Conservation (phyloP, 768 basidiomycete species). For the Pleurotus salmoneostramineus region DNA sequence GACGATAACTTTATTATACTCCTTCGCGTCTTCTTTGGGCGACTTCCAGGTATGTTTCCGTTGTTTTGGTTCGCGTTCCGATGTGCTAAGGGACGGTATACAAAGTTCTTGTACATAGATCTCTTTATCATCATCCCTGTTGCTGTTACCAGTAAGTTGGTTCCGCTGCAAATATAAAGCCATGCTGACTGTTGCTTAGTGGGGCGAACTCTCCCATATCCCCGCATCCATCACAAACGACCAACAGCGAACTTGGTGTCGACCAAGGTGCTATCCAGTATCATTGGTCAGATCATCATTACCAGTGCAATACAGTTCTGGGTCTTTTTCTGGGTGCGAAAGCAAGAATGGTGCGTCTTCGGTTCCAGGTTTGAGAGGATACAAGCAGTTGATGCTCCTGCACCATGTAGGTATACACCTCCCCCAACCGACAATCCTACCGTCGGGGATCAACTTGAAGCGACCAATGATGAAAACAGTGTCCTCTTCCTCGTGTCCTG, state of each 20-base stretch:
- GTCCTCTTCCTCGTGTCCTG: conserved; percentile 90
- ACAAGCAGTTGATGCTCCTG: background rate
- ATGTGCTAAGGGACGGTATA: conserved; percentile 11
- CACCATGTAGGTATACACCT: conserved; percentile 63
- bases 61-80: background rate
- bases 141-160: conserved; percentile 84
- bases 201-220: conserved; percentile 91
- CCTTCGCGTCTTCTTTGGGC: conserved; percentile 92
- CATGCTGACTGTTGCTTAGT: conserved; percentile 44
- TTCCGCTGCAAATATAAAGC: background rate
- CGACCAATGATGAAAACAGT: conserved; percentile 90
- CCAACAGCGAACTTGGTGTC: conserved; percentile 96
- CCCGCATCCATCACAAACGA: conserved; percentile 80
- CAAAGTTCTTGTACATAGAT: conserved; percentile 93
- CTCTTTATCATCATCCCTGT: conserved; percentile 97
- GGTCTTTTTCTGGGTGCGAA: conserved; percentile 86
- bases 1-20: conserved; percentile 93
- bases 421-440: conserved; percentile 33
- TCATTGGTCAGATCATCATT: conserved; percentile 88
- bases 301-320: conserved; percentile 81
- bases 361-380: background rate
- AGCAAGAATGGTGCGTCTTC: conserved; percentile 70
- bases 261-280: conserved; percentile 89
- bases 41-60: conserved; percentile 79
- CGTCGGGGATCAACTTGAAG: conserved; percentile 69